Percentiles rank a stretch among this genome's conserved stretches.
Conservation (phyloP, 2,329 filamentous ascomycete genomes). For the Cercospora sojina region DNA sequence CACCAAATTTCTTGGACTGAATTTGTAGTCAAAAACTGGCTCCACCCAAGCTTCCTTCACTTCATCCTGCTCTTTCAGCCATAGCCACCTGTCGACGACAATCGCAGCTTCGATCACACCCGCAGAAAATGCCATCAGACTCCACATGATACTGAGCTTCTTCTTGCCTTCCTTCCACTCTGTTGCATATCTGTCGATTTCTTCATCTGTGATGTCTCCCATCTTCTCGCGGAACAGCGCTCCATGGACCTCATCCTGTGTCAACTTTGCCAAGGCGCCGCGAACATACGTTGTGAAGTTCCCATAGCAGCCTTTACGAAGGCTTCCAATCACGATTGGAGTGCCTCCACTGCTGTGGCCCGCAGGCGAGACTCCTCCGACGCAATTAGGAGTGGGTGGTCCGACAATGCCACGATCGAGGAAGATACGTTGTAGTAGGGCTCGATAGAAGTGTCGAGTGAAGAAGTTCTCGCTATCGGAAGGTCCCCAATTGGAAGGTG, state of each 20-base stretch:
- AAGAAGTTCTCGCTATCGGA: slow-evolving; percentile 85
- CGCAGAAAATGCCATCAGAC: slow-evolving; percentile 92
- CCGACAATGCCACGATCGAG: slow-evolving; percentile 77
- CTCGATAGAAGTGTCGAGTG: slow-evolving; percentile 87
- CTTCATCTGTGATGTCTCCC: slow-evolving; percentile 67
- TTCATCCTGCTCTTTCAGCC: slow-evolving; percentile 72
- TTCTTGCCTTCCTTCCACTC: slow-evolving; percentile 67
- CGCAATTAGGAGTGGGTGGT: slow-evolving; percentile 45
- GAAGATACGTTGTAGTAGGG: slow-evolving; percentile 87
- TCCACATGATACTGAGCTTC: slow-evolving; percentile 86
- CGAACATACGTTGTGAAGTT: slow-evolving; percentile 75
- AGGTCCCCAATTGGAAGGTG: slow-evolving; percentile 84
- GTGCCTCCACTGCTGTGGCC: slow-evolving; percentile 50
- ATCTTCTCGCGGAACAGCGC: slow-evolving; percentile 64
- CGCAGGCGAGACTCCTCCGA: slow-evolving; percentile 36
- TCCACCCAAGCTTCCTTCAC: slow-evolving; percentile 83
- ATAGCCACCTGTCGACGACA: slow-evolving; percentile 86
- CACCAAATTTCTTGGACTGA: slow-evolving; percentile 87
- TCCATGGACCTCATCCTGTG: slow-evolving; percentile 59
- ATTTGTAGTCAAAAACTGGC: slow-evolving; percentile 81
- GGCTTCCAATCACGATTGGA: slow-evolving; percentile 81
- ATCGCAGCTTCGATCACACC: slow-evolving; percentile 86
- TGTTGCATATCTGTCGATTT: slow-evolving; percentile 69
- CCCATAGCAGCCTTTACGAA: slow-evolving; percentile 75
- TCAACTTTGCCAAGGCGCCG: slow-evolving; percentile 75